phyloP scores from a whole-genome alignment of 2,329 filamentous ascomycete genomes.

The Acrodontium crateriforme region DNA sequence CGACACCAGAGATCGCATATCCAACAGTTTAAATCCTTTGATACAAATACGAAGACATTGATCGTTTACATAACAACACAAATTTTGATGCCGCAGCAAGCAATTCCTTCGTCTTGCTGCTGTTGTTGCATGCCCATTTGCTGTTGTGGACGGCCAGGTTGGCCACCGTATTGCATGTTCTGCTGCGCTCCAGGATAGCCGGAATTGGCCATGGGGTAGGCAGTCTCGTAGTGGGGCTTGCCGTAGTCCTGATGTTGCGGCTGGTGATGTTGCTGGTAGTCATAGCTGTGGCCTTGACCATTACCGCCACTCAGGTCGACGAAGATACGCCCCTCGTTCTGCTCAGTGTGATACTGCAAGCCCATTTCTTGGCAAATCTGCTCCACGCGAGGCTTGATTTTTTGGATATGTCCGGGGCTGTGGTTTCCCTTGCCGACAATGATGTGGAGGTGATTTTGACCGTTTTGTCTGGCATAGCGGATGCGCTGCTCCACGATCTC shows the following conservation, averaged over 20 bases:
- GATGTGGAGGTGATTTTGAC: slow-evolving; percentile 75
- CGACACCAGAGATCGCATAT: no score
- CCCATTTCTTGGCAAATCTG: slow-evolving; percentile 71
- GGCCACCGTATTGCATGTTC: slow-evolving; percentile 26
- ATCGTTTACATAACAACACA: slow-evolving; percentile 20
- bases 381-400: slow-evolving; percentile 91
- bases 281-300: slow-evolving; percentile 23
- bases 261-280: slow-evolving; percentile 30
- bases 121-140: slow-evolving; percentile 22
- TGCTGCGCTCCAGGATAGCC: slow-evolving; percentile 20
- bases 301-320: slow-evolving; percentile 65
- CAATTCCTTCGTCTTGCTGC: slow-evolving; percentile 15
- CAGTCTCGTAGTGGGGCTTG: slow-evolving; percentile 26
- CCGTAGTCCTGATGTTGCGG: slow-evolving; percentile 25
- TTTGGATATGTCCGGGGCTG: slow-evolving; percentile 66
- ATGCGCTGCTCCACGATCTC: slow-evolving; percentile 79
- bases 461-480: slow-evolving; percentile 55
- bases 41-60: no score
- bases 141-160: slow-evolving; percentile 31
- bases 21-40: no score
- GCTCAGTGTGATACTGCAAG: slow-evolving; percentile 70
- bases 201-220: slow-evolving; percentile 25
- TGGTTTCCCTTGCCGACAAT: slow-evolving; percentile 96
- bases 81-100: slow-evolving; percentile 21
- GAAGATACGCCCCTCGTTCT: slow-evolving; percentile 79